These are phyloP conservation scores for Aulographum hederae DNA, from an alignment of 2,329 filamentous ascomycete genomes.

Conservation along the genomic window DNA sequence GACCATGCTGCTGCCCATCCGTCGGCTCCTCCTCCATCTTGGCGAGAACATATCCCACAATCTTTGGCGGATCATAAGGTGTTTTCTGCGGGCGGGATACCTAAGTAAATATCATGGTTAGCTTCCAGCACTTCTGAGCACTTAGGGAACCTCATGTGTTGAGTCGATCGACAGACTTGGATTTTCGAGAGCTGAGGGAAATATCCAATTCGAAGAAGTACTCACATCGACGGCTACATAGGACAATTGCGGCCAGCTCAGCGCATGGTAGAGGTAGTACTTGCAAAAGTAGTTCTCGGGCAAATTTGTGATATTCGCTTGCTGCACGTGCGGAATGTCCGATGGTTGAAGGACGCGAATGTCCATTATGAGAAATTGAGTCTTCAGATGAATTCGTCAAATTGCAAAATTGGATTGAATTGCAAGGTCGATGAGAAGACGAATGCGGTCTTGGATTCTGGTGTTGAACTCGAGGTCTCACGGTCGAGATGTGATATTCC, in stretches of 20 bases:
- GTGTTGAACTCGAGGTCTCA: too few relatives aligned
- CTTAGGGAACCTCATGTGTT: not conserved
- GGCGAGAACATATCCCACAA: constrained; percentile 96
- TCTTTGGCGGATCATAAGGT: constrained; percentile 82
- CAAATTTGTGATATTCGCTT: constrained; percentile 96
- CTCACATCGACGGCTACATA: constrained; percentile 78
- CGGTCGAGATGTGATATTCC: too few relatives aligned
- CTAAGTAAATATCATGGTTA: constrained; percentile 12
- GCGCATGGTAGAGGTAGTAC: constrained; percentile 98
- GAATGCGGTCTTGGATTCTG: too few relatives aligned
- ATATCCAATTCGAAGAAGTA: constrained; percentile 6
- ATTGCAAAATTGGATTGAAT: too few relatives aligned
- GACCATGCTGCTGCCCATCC: constrained; percentile 81
- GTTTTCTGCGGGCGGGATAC: constrained; percentile 60
- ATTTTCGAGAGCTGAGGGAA: too few relatives aligned
- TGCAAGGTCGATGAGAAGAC: too few relatives aligned
- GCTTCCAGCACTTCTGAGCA: not conserved
- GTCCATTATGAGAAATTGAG: too few relatives aligned
- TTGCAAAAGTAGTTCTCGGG: constrained; percentile 99
- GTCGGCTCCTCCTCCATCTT: constrained; percentile 98
- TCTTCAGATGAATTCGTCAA: too few relatives aligned
- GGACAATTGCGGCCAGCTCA: constrained; percentile 93
- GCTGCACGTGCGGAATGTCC: constrained; percentile 84
- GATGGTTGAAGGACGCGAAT: constrained; percentile 71
- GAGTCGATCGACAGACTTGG: not conserved